These are phyloP conservation scores for Entomortierella chlamydospora DNA, from an alignment of 192 early-diverging fungal species.

Conservation along the genomic window DNA sequence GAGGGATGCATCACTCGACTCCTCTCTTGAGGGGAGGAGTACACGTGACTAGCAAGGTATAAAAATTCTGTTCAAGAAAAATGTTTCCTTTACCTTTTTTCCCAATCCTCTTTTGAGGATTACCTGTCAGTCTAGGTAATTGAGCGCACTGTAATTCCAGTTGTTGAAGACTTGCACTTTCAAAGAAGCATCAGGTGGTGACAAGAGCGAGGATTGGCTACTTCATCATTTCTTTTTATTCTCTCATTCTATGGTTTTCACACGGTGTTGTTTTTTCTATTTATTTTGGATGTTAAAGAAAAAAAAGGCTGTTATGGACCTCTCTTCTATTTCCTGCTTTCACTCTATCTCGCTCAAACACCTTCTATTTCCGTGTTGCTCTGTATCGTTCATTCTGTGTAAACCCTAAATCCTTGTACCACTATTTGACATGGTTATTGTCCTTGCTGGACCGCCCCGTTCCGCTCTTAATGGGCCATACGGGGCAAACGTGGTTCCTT, in stretches of 20 bases:
- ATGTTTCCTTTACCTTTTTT: too few relatives aligned
- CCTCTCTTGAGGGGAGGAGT: too few relatives aligned
- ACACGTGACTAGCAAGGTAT: too few relatives aligned
- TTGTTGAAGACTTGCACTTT: conserved; percentile 7
- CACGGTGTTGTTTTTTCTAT: conserved; percentile 66
- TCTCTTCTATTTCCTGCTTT: neutral
- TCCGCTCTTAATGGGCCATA: neutral
- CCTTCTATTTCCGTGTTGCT: neutral
- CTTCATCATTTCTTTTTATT: too few relatives aligned
- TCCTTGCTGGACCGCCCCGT: conserved; percentile 1
- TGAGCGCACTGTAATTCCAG: neutral
- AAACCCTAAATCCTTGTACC: conserved; percentile 10
- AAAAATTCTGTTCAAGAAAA: too few relatives aligned
- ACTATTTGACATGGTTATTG: neutral
- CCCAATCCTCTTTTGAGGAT: neutral
- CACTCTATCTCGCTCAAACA: neutral
- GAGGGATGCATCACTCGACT: too few relatives aligned
- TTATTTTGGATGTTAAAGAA: conserved; percentile 90
- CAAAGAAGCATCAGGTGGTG: neutral
- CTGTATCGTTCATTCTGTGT: neutral
- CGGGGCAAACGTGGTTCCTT: conserved; percentile 6
- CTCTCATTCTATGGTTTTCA: too few relatives aligned
- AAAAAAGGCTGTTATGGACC: neutral
- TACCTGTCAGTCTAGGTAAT: conserved; percentile 2
- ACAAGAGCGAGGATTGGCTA: neutral